Base-by-base conservation (phyloP, 2,329 filamentous ascomycete species). In the Talaromyces sp. region DNA sequence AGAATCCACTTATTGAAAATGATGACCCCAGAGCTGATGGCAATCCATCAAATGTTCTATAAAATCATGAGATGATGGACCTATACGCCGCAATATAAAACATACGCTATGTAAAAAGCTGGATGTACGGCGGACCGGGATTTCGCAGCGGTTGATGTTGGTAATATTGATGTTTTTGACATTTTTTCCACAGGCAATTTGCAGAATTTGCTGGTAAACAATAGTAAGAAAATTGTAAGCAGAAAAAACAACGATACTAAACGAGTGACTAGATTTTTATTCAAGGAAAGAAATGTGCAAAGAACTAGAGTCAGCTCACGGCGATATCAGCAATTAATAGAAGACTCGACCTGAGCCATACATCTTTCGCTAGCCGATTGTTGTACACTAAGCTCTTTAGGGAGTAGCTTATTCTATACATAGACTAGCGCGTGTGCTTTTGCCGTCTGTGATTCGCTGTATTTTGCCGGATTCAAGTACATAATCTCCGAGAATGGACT, bases 1-100 rank as follows among this genome's bases (percentile, higher is more conserved):
- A 97, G 84, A 70, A 97, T 92, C 87, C 91, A 96, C 85, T 99
- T 99, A 87, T 99, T 97, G 88, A 97, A 97, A 64, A 97, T 83
- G 75, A 97, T 99, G 73, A 97, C 92, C 69, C 89, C 91, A 48
- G 92, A 96, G 71, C 91, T 96, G 75, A 97, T 83, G 61, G 87
- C 81, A 73, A 99, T 97, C 94, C 94, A 99, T n/a, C n/a, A n/a
- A n/a, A n/a, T 68, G 87, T 82, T 69, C 92, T 96, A 46, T 27
- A 10, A 12, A 56, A 31, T 43, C 9, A 26, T 50, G 19, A 48
- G 43, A 26, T 12, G 12, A 17, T 6, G 6, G 6, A 50, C 11
- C 9, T 3, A 12, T 3, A 24, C 12, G 1, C 3, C 10, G 8
- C 10, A 50, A 17, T 50, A 17, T 38, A 41, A n/a, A 9, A 62